phyloP scores from a whole-genome alignment of 2,329 filamentous ascomycete species.

The Aspergillus pseudoglaucus region DNA sequence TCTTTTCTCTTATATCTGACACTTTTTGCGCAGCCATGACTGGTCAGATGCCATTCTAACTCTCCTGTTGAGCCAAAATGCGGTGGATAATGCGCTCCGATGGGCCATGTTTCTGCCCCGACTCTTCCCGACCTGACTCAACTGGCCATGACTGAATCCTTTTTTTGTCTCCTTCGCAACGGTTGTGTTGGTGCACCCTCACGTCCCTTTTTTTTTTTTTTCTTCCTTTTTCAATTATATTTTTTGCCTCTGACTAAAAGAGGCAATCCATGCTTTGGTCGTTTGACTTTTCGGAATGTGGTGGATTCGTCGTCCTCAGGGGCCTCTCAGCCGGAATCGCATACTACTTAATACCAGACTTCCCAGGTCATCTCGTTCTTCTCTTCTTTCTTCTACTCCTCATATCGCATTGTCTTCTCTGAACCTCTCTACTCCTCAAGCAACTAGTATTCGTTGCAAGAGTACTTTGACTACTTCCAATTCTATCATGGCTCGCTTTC shows the following conservation, averaged over 20 bases:
- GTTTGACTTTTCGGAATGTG: background rate
- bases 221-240: background rate
- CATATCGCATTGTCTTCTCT: conserved; percentile 10
- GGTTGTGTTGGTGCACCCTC: background rate
- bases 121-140: background rate
- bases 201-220: background rate
- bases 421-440: conserved; percentile 2
- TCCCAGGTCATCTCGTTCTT: conserved; percentile 1
- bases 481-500: conserved; percentile 31
- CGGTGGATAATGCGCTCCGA: background rate
- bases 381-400: conserved; percentile 5
- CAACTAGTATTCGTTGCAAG: conserved; percentile 6
- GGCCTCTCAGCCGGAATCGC: background rate
- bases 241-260: background rate
- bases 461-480: conserved; percentile 18
- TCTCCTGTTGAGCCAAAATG: background rate
- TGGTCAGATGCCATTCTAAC: background rate
- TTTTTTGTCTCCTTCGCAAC: too few species aligned
- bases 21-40: too few species aligned
- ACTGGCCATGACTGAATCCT: too few species aligned
- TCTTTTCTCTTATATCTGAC: too few species aligned
- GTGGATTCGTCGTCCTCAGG: background rate
- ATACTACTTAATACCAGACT: background rate
- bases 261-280: too few species aligned
- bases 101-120: background rate